phyloP scores from a whole-genome alignment of 1,284 basidiomycete species.

The Microbotryomycetes sp. region DNA sequence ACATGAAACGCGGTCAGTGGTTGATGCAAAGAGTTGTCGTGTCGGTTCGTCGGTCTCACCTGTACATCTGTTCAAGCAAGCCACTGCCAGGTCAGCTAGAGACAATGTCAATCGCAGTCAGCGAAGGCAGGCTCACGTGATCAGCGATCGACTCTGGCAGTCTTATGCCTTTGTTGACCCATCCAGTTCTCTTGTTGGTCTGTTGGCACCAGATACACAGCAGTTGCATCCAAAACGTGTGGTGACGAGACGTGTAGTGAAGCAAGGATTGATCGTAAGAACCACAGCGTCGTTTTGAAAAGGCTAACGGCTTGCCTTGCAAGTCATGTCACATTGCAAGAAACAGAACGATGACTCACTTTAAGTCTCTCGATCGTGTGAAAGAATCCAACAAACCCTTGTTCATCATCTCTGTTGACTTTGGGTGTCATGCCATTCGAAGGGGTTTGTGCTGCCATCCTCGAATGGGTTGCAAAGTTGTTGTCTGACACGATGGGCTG shows the following conservation, averaged over 20 bases:
- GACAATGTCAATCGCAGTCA: neutral
- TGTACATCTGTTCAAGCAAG: neutral
- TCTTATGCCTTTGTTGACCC: slow-evolving; percentile 72
- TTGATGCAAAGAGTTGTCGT: neutral
- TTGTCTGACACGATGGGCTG: too few species aligned
- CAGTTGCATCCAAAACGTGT: too few species aligned
- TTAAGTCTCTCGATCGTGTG: slow-evolving; percentile 81
- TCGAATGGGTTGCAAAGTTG: too few species aligned
- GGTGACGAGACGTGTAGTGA: too few species aligned
- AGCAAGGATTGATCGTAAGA: too few species aligned
- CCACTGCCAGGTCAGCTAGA: neutral
- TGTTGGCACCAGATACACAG: too few species aligned
- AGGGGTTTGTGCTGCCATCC: too few species aligned
- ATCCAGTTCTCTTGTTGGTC: slow-evolving; percentile 92
- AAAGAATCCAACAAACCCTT: slow-evolving; percentile 67
- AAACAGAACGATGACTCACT: slow-evolving; percentile 46
- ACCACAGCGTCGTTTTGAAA: too few species aligned
- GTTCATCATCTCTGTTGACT: neutral
- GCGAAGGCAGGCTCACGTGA: slow-evolving; percentile 96
- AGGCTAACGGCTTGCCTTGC: too few species aligned
- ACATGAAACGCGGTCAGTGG: neutral
- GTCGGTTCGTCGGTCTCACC: neutral
- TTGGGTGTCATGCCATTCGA: too few species aligned
- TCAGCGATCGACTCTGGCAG: slow-evolving; percentile 70
- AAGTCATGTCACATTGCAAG: too few species aligned